phyloP scores from a whole-genome alignment of 108 stramenopile species.

The Skeletonema tropicum region DNA sequence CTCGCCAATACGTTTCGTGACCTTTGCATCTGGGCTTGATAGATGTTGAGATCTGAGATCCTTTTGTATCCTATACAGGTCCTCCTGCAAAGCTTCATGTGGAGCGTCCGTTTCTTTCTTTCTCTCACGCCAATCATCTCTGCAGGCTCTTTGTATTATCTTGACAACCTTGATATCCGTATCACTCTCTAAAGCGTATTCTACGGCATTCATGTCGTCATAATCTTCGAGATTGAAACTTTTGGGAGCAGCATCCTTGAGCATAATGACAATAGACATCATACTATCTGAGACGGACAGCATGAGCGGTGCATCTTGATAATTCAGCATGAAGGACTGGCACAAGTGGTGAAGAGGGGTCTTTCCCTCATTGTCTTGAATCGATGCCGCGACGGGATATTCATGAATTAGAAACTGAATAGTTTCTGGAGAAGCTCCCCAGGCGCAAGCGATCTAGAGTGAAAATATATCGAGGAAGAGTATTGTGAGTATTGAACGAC shows the following conservation, averaged over 20 bases:
- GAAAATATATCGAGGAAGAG: no score
- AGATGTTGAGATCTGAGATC: neutral
- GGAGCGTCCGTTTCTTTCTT: neutral
- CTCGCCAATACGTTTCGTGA: neutral
- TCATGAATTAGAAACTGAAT: neutral
- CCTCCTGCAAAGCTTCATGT: neutral
- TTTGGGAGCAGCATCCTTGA: neutral
- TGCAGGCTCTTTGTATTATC: neutral
- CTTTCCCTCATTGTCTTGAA: slow-evolving; percentile 20
- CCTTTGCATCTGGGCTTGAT: neutral
- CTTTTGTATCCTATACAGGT: neutral
- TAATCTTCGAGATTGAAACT: slow-evolving; percentile 1
- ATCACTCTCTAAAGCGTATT: neutral
- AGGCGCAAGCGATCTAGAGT: neutral
- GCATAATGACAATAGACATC: neutral
- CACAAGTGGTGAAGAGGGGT: slow-evolving; percentile 11
- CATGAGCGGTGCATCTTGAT: neutral
- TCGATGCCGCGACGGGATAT: slow-evolving; percentile 1
- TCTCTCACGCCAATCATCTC: neutral
- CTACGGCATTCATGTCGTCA: neutral
- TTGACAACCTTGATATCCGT: neutral
- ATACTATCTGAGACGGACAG: neutral
- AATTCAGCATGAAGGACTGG: neutral
- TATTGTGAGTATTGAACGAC: no score
- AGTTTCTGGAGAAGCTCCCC: neutral